Evolutionary conservation across 805 yeast genomes (phyloP), one percentile per base, ranked within the genome.

Genomic region (Dipodascopsis uninucleata): DNA sequence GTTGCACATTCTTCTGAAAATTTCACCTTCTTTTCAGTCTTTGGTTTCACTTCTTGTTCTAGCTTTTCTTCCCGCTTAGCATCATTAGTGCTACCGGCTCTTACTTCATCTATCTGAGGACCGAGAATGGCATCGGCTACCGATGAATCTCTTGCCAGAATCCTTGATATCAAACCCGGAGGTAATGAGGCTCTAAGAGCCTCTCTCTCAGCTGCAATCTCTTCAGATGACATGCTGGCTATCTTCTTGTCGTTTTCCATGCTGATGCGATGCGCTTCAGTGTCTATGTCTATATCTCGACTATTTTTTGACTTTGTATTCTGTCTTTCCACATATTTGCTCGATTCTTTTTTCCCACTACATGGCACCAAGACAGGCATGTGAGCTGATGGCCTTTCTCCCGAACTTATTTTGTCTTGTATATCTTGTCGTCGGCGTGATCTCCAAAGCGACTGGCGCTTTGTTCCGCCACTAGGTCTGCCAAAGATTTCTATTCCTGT

Each of bases 211-310:
- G 38, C 52, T 24, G 22, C 48, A 28, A 53, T 53, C 40, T 53
- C 57, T 5, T 38, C 40, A 4, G 43, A 25, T 17, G 45, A 16
- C 57, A 53, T 53, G 3, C n/a, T 23, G 21, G 51, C 52, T 2
- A 53, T 42, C 8, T 49, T 42, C 20, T 28, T 49, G 7, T 34
- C 34, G 28, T 53, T 53, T 33, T 53, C 57, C n/a, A 37, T 46
- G 31, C 36, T 32, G 17, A 53, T 53, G 9, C 31, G 26, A 24
- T 32, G 41, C n/a, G 55, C 42, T 36, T 50, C 52, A 2, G 50
- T 32, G 7, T 31, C 35, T 17, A 31, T n/a, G n/a, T n/a, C n/a
- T n/a, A n/a, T n/a, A n/a, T n/a, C n/a, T n/a, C n/a, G n/a, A n/a
- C n/a, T n/a, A n/a, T n/a, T n/a, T n/a, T n/a, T n/a, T n/a, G n/a